Percentiles rank a stretch among this genome's conserved stretches.
phyloP scores from a whole-genome alignment of 108 stramenopile genomes.

The Fragilaria radians region DNA sequence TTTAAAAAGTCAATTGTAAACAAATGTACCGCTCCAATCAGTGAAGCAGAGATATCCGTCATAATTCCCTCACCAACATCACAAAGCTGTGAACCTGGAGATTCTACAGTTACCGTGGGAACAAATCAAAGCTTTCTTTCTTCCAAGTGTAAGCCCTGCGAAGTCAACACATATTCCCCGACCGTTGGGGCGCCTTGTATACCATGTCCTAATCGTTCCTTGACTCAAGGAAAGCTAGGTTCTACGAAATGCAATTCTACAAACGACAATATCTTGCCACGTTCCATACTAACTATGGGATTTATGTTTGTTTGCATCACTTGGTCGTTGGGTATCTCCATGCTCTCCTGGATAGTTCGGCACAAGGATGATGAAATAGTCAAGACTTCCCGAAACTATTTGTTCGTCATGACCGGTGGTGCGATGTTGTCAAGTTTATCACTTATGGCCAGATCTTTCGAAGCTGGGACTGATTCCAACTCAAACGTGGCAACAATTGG shows the following conservation, averaged over 20 bases:
- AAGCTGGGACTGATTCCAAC: conserved; percentile 24
- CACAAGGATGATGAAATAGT: conserved; percentile 1
- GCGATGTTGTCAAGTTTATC: conserved; percentile 1
- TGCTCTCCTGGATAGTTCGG: not conserved
- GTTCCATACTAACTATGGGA: not conserved
- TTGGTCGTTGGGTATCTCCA: not conserved
- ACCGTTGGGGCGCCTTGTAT: not conserved
- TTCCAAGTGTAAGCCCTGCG: not conserved
- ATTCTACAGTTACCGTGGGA: not conserved
- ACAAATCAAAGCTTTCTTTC: not conserved
- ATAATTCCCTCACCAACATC: not conserved
- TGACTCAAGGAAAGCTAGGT: not conserved
- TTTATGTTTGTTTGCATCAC: not conserved
- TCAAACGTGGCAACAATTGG: conserved; percentile 16
- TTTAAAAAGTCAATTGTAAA: not conserved
- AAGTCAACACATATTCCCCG: not conserved
- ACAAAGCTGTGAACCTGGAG: not conserved
- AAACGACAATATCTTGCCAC: not conserved
- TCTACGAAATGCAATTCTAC: not conserved
- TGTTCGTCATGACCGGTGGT: not conserved
- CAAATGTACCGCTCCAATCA: conserved; percentile 1
- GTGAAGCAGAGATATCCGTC: not conserved
- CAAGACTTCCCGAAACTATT: not conserved
- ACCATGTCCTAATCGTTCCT: not conserved
- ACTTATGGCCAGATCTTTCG: not conserved